A percentile compares a stretch with the other conserved stretches of the same genome.
Evolutionary conservation across 805 yeast genomes (phyloP).

Genomic region (Teunomyces tritomae): DNA sequence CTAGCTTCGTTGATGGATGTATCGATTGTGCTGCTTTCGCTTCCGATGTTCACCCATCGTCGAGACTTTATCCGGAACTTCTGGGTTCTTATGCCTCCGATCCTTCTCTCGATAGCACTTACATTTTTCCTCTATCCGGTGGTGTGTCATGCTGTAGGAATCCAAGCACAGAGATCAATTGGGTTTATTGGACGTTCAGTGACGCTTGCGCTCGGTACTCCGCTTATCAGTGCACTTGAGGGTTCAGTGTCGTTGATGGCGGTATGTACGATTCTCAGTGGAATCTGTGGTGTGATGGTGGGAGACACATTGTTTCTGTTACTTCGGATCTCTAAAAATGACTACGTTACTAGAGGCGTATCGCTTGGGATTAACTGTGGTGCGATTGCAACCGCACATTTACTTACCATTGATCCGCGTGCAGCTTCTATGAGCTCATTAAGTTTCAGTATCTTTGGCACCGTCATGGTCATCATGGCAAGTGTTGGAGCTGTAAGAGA

Average conservation of each 20-base stretch:
- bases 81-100: slow-evolving; percentile 57
- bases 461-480: slow-evolving; percentile 66
- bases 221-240: slow-evolving; percentile 60
- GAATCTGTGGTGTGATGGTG: slow-evolving; percentile 68
- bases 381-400: slow-evolving; percentile 79
- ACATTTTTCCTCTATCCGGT: slow-evolving; percentile 72
- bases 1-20: slow-evolving; percentile 70
- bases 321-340: slow-evolving; percentile 55
- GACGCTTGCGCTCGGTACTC: slow-evolving; percentile 77
- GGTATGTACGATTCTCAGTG: slow-evolving; percentile 73
- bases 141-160: slow-evolving; percentile 62
- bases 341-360: slow-evolving; percentile 73
- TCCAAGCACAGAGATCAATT: slow-evolving; percentile 55
- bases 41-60: slow-evolving; percentile 77
- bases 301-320: slow-evolving; percentile 54
- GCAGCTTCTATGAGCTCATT: slow-evolving; percentile 78
- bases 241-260: slow-evolving; percentile 76
- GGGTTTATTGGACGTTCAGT: slow-evolving; percentile 81
- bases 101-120: slow-evolving; percentile 51
- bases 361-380: slow-evolving; percentile 77
- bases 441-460: slow-evolving; percentile 70
- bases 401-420: slow-evolving; percentile 66
- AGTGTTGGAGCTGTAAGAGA: slow-evolving; percentile 47
- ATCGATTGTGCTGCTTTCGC: slow-evolving; percentile 69
- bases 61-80: slow-evolving; percentile 60